Conservation (phyloP, 2,329 filamentous ascomycete species). For the Apiospora malaysiana region DNA sequence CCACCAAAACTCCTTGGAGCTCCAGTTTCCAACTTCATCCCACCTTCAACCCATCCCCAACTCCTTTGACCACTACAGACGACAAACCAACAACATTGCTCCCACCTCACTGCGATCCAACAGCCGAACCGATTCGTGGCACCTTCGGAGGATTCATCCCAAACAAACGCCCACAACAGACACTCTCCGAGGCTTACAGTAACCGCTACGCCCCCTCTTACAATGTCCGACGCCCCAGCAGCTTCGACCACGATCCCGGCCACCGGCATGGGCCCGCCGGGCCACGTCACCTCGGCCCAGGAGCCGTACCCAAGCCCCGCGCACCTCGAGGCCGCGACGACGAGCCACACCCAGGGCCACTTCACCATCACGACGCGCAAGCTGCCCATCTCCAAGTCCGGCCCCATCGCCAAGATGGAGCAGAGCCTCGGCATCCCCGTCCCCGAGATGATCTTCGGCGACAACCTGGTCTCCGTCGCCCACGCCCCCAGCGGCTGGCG, state of each 20-base stretch:
- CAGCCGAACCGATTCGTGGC: not conserved
- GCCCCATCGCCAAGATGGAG: conserved; percentile 86
- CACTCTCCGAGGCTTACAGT: not conserved
- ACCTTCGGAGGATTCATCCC: too few species aligned
- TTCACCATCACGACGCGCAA: conserved; percentile 85
- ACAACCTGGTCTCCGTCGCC: conserved; percentile 81
- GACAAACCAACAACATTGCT: not conserved
- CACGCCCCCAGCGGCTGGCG: conserved; percentile 79
- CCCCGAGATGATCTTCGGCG: conserved; percentile 99
- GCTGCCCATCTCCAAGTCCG: conserved; percentile 91
- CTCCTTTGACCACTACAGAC: not conserved
- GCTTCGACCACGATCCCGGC: not conserved
- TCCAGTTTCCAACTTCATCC: conserved; percentile 12
- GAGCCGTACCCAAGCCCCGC: conserved; percentile 62
- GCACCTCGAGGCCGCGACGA: conserved; percentile 60
- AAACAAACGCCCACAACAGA: not conserved
- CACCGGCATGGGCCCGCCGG: conserved; percentile 26
- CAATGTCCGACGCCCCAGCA: conserved; percentile 22
- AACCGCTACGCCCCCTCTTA: too few species aligned
- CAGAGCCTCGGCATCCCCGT: conserved; percentile 81
- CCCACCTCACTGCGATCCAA: not conserved
- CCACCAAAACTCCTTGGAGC: not conserved
- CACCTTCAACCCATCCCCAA: not conserved
- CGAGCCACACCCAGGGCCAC: conserved; percentile 62
- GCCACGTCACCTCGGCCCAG: conserved; percentile 47